Conservation (phyloP, 1,284 basidiomycete genomes). For the Peniophora sp. region DNA sequence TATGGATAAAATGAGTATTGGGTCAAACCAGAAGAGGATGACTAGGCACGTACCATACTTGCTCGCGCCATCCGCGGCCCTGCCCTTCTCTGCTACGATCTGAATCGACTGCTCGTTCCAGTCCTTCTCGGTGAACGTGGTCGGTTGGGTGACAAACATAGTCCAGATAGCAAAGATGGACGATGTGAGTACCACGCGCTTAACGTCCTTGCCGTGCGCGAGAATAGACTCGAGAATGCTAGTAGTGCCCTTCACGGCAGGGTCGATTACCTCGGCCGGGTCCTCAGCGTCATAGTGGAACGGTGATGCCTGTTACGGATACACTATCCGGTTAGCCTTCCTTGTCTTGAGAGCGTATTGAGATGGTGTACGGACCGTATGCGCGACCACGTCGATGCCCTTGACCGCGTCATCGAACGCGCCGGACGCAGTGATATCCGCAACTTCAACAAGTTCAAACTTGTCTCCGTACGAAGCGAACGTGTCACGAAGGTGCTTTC, state of each 20-base stretch:
- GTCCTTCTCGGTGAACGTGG: conserved; percentile 3
- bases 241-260: conserved; percentile 35
- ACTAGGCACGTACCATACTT: conserved; percentile 10
- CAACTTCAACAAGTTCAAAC: conserved; percentile 32
- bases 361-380: conserved; percentile 11
- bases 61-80: not conserved
- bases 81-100: conserved; percentile 4
- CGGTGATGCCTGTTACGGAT: conserved; percentile 7
- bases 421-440: conserved; percentile 27
- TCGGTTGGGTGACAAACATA: not conserved
- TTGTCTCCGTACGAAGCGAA: conserved; percentile 25
- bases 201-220: conserved; percentile 7
- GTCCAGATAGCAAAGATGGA: conserved; percentile 8
- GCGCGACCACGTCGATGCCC: conserved; percentile 24
- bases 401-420: conserved; percentile 27
- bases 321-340: no score
- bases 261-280: conserved; percentile 19
- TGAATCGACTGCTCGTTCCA: conserved; percentile 10
- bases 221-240: conserved; percentile 23
- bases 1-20: no score
- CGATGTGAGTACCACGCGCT: conserved; percentile 13
- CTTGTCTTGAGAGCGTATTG: no score
- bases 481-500: conserved; percentile 30
- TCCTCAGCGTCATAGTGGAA: not conserved
- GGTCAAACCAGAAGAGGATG: no score